Conservation (phyloP, 2,329 filamentous ascomycete species). For the Aspergillus ochraceoroseus region DNA sequence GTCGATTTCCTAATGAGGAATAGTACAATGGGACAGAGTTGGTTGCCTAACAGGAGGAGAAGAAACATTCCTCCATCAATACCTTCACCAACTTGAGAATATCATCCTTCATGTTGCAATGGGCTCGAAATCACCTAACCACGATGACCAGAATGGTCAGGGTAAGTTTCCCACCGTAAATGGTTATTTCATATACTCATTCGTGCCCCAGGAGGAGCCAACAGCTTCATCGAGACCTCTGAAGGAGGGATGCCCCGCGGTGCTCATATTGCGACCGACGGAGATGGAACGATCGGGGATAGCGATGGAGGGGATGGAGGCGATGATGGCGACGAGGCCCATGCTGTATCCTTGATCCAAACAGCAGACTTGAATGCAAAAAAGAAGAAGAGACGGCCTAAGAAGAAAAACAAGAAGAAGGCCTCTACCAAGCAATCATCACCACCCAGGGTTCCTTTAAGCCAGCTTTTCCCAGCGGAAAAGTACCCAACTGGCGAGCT, state of each 20-base stretch:
- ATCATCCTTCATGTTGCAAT: constrained; percentile 6
- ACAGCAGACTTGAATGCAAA: constrained; percentile 2
- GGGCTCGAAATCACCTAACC: constrained; percentile 10
- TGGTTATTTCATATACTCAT: neutral
- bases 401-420: constrained; percentile 38
- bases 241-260: constrained; percentile 8
- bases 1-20: too few species aligned
- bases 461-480: constrained; percentile 44
- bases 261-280: constrained; percentile 7
- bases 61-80: too few species aligned
- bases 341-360: constrained; percentile 5
- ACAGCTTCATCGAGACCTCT: constrained; percentile 1
- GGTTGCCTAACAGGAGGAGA: too few species aligned
- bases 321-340: constrained; percentile 8
- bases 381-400: constrained; percentile 18
- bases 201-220: constrained; percentile 1
- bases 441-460: constrained; percentile 47
- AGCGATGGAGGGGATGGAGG: constrained; percentile 8
- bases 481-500: constrained; percentile 47
- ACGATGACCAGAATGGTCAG: constrained; percentile 2
- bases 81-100: neutral
- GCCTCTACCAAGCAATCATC: constrained; percentile 37
- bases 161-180: neutral
- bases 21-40: too few species aligned
- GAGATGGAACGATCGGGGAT: constrained; percentile 7